A percentile compares a stretch with the other conserved stretches of the same genome.
phyloP scores from a whole-genome alignment of 1,139 yeast genomes.

The Candida smagusa region DNA sequence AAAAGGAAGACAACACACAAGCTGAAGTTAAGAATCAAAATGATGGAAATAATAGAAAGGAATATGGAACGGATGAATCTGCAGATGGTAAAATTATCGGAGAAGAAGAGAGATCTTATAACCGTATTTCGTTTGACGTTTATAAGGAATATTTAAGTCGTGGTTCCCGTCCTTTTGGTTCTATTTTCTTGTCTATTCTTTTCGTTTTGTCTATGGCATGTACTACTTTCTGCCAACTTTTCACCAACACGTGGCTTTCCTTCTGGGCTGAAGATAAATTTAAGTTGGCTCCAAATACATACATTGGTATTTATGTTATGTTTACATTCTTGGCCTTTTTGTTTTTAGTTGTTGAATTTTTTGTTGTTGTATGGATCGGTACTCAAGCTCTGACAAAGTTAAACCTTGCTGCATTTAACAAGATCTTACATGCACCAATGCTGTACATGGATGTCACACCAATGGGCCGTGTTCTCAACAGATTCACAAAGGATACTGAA shows the following conservation, averaged over 20 bases:
- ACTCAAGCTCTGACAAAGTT: constrained; percentile 28
- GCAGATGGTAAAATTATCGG: constrained; percentile 12
- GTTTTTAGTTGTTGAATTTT: constrained; percentile 6
- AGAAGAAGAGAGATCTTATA: constrained; percentile 18
- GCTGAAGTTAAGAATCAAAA: constrained; percentile 4
- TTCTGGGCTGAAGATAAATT: constrained; percentile 34
- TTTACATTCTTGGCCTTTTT: constrained; percentile 10
- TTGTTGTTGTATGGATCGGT: constrained; percentile 6
- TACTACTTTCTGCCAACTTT: constrained; percentile 34
- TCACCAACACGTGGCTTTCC: constrained; percentile 41
- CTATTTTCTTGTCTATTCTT: constrained; percentile 13
- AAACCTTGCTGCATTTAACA: constrained; percentile 37
- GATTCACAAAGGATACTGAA: constrained; percentile 79
- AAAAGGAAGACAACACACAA: constrained; percentile 26
- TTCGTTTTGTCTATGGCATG: constrained; percentile 2
- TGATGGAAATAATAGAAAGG: constrained; percentile 6
- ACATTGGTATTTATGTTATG: constrained; percentile 26
- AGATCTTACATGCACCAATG: constrained; percentile 51
- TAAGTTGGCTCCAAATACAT: constrained; percentile 32
- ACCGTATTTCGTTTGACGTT: constrained; percentile 12
- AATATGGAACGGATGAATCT: constrained; percentile 6
- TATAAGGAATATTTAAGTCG: constrained; percentile 13
- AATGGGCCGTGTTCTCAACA: constrained; percentile 55
- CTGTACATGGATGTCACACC: constrained; percentile 56
- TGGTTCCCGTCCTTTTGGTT: constrained; percentile 10